Evolutionary conservation across 2,329 filamentous ascomycete genomes (phyloP), one percentile per base, ranked within the genome.

Genomic region (Ophiostoma quercus): DNA sequence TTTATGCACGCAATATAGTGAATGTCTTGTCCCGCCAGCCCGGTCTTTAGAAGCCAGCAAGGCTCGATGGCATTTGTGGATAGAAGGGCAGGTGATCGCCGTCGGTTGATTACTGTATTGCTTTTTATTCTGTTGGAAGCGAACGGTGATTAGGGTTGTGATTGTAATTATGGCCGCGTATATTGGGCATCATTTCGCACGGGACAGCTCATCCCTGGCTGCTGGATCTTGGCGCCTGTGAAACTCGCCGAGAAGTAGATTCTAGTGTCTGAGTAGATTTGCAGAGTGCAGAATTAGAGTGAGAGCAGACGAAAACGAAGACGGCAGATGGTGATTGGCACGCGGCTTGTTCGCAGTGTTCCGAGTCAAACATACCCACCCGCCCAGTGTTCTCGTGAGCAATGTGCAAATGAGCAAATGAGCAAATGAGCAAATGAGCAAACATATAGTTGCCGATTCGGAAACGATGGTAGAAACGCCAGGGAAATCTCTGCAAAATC

Each of bases 171-270:
- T 57, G 57, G 14, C 25, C 57, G 25, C 57, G 57, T 62, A 32
- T 32, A 62, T 62, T 62, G 57, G 57, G 57, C 57, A 62, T 62
- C 57, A 62, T 62, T 57, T 32, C 25, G 57, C 57, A 57, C n/a
- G 51, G 8, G 11, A 57, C 51, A 62, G 16, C 57, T 62, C 25
- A 62, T 62, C 57, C 57, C 57, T 62, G 25, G n/a, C 57, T 62
- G 25, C 25, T 32, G 25, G 2, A 19, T 62, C 57, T 62, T 62
- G 57, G 57, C 57, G 25, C 57, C 57, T 62, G 57, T 32, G 57
- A 62, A 32, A 62, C 54, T 29, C 54, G 22, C 22, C 54, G n/a
- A 57, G 51, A n/a, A 25, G 16, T 16, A 19, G n/a, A 60, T 60
- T 25, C 34, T 34, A 34, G 34, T 34, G 34, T 34, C 34, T 34